Evolutionary conservation across 2,329 filamentous ascomycete species (phyloP).

Genomic region (Bipolaris oryzae): DNA sequence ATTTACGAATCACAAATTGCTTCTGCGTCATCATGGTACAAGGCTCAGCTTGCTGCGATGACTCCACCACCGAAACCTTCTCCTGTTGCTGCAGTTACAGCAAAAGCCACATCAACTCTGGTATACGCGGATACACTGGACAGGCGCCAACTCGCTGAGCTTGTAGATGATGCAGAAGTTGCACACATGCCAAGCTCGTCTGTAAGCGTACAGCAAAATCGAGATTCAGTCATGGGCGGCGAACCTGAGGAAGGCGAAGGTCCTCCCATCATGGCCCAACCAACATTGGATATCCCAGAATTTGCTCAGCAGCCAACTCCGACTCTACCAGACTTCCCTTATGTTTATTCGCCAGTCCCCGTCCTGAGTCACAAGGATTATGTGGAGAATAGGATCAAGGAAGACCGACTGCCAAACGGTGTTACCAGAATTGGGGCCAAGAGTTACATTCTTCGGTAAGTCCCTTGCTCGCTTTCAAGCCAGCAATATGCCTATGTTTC

Average conservation of each 20-base stretch:
- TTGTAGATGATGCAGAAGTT: conserved; percentile 30
- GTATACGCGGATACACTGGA: conserved; percentile 30
- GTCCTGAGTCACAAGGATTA: conserved; percentile 45
- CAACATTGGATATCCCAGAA: conserved; percentile 17
- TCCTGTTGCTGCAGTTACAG: conserved; percentile 12
- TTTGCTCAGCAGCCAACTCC: conserved; percentile 19
- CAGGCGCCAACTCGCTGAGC: conserved; percentile 35
- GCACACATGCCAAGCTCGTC: conserved; percentile 19
- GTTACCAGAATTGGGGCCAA: conserved; percentile 62
- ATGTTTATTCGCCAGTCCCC: conserved; percentile 38
- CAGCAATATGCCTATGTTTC: neutral
- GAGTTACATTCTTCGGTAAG: conserved; percentile 66
- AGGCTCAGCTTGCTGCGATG: conserved; percentile 35
- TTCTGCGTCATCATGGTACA: conserved; percentile 40
- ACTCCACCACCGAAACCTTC: conserved; percentile 26
- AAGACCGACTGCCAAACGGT: conserved; percentile 59
- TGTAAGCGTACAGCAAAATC: conserved; percentile 9
- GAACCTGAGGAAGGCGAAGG: conserved; percentile 29
- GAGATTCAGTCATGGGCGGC: conserved; percentile 24
- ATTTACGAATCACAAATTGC: conserved; percentile 43
- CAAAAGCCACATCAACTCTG: conserved; percentile 25
- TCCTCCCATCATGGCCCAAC: conserved; percentile 33
- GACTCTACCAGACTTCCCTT: conserved; percentile 37
- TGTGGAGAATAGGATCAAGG: conserved; percentile 46
- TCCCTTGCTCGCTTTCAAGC: neutral